Evolutionary conservation across 805 yeast species (phyloP).

Genomic region (Zygotorulaspora danielsina): DNA sequence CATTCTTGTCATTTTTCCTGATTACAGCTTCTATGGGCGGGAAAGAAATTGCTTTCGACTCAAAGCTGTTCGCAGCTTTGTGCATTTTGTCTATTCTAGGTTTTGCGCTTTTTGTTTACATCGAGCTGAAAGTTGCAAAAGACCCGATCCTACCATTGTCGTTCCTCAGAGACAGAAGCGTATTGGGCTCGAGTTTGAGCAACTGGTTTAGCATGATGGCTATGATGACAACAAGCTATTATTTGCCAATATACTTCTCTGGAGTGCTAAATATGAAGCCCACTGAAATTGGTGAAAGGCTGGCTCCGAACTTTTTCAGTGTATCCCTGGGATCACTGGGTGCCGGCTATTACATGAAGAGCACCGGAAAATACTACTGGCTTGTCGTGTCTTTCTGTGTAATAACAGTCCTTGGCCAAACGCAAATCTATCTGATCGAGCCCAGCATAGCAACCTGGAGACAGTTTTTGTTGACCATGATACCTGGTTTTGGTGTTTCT

Average conservation of each 20-base stretch:
- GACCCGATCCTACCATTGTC: conserved; percentile 63
- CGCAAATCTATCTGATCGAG: conserved; percentile 34
- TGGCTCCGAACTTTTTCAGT: conserved; percentile 57
- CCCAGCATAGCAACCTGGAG: conserved; percentile 38
- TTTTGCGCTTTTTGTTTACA: conserved; percentile 41
- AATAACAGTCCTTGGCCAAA: conserved; percentile 44
- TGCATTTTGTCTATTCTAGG: conserved; percentile 28
- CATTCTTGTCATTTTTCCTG: conserved; percentile 43
- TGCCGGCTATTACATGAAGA: conserved; percentile 60
- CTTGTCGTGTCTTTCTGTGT: conserved; percentile 43
- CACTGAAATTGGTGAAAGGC: conserved; percentile 54
- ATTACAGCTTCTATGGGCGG: conserved; percentile 54
- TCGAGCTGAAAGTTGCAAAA: conserved; percentile 41
- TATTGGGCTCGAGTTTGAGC: conserved; percentile 51
- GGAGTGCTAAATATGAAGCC: conserved; percentile 52
- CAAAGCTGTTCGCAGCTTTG: conserved; percentile 22
- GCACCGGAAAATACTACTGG: conserved; percentile 55
- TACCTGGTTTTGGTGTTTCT: conserved; percentile 55
- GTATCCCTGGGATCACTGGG: conserved; percentile 57
- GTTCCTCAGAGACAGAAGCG: conserved; percentile 53
- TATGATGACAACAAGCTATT: conserved; percentile 45
- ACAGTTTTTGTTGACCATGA: conserved; percentile 42
- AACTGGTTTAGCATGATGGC: conserved; percentile 40
- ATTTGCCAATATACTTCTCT: conserved; percentile 57
- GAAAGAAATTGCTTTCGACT: conserved; percentile 41